Evolutionary conservation across 306 rosid genomes (phyloP).

Genomic region (Sindora glabra): DNA sequence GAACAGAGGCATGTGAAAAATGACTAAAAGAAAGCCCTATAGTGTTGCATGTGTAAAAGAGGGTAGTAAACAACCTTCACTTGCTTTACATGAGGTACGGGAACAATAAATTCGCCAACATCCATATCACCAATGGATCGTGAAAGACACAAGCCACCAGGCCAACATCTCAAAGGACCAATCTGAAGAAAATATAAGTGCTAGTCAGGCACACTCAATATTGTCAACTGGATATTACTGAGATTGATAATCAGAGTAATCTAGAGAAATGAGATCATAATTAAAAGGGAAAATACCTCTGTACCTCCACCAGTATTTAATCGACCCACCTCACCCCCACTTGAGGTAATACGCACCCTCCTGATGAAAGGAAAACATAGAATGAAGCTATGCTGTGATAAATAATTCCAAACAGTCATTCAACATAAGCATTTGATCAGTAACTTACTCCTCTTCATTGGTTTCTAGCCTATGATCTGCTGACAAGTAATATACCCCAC

Average conservation of each 20-base stretch:
- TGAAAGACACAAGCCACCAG: constrained; percentile 98
- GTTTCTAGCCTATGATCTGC: constrained; percentile 96
- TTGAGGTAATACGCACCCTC: constrained; percentile 78
- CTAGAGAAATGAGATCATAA: neutral
- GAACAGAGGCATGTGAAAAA: constrained; percentile 12
- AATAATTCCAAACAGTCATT: neutral
- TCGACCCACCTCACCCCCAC: constrained; percentile 99
- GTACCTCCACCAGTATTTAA: constrained; percentile 99
- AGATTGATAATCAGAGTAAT: neutral
- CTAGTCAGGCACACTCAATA: neutral
- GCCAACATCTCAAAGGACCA: constrained; percentile 99
- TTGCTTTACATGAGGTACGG: constrained; percentile 95
- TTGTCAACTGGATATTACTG: neutral
- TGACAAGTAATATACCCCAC: constrained; percentile 79
- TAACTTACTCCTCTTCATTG: constrained; percentile 93
- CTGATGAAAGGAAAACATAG: constrained; percentile 33
- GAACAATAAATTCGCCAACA: constrained; percentile 89
- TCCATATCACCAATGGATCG: constrained; percentile 97
- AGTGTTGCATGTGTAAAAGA: neutral
- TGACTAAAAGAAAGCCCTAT: neutral
- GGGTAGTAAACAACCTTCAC: constrained; percentile 81
- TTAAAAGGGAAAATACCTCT: constrained; percentile 52
- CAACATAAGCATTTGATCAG: constrained; percentile 1
- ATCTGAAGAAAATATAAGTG: constrained; percentile 29
- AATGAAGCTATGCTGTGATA: neutral